phyloP scores from a whole-genome alignment of 495 filamentous ascomycete genomes.

The Xylaria bambusicola region DNA sequence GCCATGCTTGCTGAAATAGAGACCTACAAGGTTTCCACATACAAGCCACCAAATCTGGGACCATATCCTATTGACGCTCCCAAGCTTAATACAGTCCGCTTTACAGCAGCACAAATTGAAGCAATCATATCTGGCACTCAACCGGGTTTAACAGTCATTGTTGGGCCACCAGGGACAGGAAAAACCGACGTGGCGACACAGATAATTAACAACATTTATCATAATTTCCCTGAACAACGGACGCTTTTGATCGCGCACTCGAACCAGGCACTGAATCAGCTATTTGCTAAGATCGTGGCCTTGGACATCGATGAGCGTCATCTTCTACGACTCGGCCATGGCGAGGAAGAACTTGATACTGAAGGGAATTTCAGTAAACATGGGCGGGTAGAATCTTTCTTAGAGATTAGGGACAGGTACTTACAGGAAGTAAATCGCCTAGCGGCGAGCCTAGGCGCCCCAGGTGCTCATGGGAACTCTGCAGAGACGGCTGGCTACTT shows the following conservation, averaged over 20 bases:
- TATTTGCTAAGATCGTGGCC: conserved; percentile 97
- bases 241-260: conserved; percentile 95
- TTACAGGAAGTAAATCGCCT: conserved; percentile 85
- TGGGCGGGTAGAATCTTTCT: conserved; percentile 92
- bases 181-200: conserved; percentile 99
- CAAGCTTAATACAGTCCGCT: conserved; percentile 79
- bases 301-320: conserved; percentile 96
- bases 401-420: conserved; percentile 80
- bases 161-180: conserved; percentile 93
- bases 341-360: conserved; percentile 89
- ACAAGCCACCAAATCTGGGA: conserved; percentile 86
- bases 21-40: conserved; percentile 81
- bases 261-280: conserved; percentile 95
- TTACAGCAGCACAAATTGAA: conserved; percentile 88
- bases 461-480: conserved; percentile 88
- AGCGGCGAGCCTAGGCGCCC: conserved; percentile 77
- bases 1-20: conserved; percentile 58
- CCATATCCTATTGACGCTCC: conserved; percentile 90
- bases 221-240: conserved; percentile 90
- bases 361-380: conserved; percentile 90
- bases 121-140: conserved; percentile 94
- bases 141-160: conserved; percentile 90
- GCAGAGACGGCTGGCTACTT: conserved; percentile 98
- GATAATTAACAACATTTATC: conserved; percentile 98
- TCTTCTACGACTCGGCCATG: conserved; percentile 87